Evolutionary conservation across 257 asterid species (phyloP), one percentile per base, ranked within the genome.

Genomic region (Ligustrum vulgare): DNA sequence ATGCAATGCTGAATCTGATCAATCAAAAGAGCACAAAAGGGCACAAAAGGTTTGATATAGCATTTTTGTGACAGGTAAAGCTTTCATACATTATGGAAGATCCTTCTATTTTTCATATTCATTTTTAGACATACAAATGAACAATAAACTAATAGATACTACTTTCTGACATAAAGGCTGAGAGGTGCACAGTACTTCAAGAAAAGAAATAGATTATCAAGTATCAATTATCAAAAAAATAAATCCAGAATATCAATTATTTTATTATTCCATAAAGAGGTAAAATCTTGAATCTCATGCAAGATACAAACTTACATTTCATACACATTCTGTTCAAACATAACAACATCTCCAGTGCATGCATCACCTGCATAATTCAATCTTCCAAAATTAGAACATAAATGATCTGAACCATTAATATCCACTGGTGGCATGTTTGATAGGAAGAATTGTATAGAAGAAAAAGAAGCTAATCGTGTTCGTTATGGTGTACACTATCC

Each of bases 271-370:
- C n/a, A 56, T 22, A 23, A 23, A 23, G 34, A 9, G 18, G 5
- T 10, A 22, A 8, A 56, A 2, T 20, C 32, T 20, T 60, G 66
- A 70, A 15, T 58, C 54, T 49, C 45, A n/a, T 28, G 15, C 56
- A 45, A 69, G 80, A 20, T 1, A 8, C 36, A 80, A 72, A 67
- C 92, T 89, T 87, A 92, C 98, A 79, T 82, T 82, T 90, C 98
- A 77, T 94, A 90, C 25, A 94, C 96, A 70, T 90, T 89, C 83
- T 94, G 98, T 80, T 90, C 93, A 78, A 94, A 94, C 86, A 92
- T 83, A 58, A 94, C 96, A 60, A 88, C 74, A 71, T 94, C 98
- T 60, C 98, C 96, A 31, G 81, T 84, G 88, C 98, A 94, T 8
- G 97, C 92, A 78, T 94, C 98, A 32, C 98, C 98, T 94, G 92